These are phyloP conservation scores for Kodamaea sagamina DNA, from an alignment of 805 yeast genomes.

Conservation along the genomic window DNA sequence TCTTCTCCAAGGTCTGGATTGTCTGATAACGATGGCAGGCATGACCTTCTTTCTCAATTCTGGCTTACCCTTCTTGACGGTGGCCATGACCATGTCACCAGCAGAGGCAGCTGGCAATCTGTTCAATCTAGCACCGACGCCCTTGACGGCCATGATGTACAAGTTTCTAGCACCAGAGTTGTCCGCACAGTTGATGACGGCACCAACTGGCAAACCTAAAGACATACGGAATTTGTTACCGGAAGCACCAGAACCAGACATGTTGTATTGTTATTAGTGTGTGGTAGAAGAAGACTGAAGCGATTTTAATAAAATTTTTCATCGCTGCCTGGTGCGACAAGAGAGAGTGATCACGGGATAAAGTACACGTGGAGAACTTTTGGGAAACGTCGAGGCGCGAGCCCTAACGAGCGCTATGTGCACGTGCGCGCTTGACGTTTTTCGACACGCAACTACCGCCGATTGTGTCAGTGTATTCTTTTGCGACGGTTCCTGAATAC, in stretches of 20 bases:
- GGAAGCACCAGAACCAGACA: conserved; percentile 95
- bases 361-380: neutral
- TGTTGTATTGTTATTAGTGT: conserved; percentile 43
- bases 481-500: no score
- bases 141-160: conserved; percentile 98
- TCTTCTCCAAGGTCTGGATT: conserved; percentile 99
- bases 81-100: conserved; percentile 99
- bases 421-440: no score
- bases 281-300: conserved; percentile 4
- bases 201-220: conserved; percentile 99
- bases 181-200: conserved; percentile 99
- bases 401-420: neutral
- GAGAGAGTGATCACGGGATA: no score
- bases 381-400: neutral
- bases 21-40: conserved; percentile 99
- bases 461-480: no score
- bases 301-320: conserved; percentile 22
- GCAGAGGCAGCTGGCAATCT: conserved; percentile 99
- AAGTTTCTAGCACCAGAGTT: conserved; percentile 99
- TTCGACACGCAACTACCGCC: no score
- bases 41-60: conserved; percentile 99
- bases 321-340: conserved; percentile 1
- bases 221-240: conserved; percentile 99
- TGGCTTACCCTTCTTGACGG: conserved; percentile 99
- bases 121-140: conserved; percentile 99